Evolutionary conservation across 495 filamentous ascomycete species (phyloP).

Genomic region (Aspergillus saccharolyticus): DNA sequence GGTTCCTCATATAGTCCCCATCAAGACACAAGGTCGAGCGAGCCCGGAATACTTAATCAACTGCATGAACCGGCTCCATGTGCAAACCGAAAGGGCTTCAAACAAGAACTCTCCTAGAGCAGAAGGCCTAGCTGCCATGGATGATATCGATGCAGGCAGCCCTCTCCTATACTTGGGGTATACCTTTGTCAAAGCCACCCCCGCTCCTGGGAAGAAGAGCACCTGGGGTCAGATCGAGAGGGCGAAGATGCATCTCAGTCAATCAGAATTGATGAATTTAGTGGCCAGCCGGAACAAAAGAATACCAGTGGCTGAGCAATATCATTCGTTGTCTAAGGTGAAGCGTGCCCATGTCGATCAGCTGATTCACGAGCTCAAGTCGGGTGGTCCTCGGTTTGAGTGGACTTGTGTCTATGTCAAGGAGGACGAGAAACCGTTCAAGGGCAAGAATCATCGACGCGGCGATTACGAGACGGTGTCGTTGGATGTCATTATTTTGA

Average conservation of each 20-base stretch:
- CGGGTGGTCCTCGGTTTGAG: slow-evolving; percentile 22
- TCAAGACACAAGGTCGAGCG: slow-evolving; percentile 5
- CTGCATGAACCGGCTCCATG: slow-evolving; percentile 17
- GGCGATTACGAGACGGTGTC: slow-evolving; percentile 31
- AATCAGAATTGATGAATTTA: slow-evolving; percentile 25
- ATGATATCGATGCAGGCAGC: slow-evolving; percentile 5
- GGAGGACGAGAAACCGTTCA: slow-evolving; percentile 20
- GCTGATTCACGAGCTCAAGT: slow-evolving; percentile 27
- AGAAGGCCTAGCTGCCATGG: slow-evolving; percentile 1
- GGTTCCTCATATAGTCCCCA: slow-evolving; percentile 9
- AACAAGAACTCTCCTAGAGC: background rate
- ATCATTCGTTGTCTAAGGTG: slow-evolving; percentile 23
- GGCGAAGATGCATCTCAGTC: slow-evolving; percentile 25
- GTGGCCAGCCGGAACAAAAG: slow-evolving; percentile 31
- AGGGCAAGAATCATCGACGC: slow-evolving; percentile 26
- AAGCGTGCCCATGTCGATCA: slow-evolving; percentile 32
- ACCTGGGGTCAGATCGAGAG: slow-evolving; percentile 31
- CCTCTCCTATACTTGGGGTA: slow-evolving; percentile 27
- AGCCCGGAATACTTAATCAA: slow-evolving; percentile 12
- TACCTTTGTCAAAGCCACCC: slow-evolving; percentile 33
- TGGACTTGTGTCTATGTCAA: slow-evolving; percentile 39
- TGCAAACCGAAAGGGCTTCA: slow-evolving; percentile 8
- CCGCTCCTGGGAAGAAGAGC: slow-evolving; percentile 23
- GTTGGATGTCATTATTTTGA: slow-evolving; percentile 36
- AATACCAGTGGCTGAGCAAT: slow-evolving; percentile 25